Conservation (phyloP, 768 basidiomycete species). For the Collybia sp. region DNA sequence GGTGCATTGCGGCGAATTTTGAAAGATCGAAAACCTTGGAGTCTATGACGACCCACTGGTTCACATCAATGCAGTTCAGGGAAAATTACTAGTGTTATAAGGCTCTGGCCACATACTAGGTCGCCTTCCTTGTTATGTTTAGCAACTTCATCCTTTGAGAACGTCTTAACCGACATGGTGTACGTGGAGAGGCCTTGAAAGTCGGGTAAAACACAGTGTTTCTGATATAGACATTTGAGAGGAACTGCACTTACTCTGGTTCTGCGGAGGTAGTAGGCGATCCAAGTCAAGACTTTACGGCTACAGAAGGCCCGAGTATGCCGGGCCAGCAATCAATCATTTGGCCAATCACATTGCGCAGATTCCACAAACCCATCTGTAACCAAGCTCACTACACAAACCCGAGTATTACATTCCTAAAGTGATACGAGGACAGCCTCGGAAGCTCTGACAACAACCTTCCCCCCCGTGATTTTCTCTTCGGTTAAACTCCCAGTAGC, state of each 20-base stretch:
- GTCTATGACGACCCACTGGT: slow-evolving; percentile 72
- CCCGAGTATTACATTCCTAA: slow-evolving; percentile 6
- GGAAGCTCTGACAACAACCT: slow-evolving; percentile 30
- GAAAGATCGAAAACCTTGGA: slow-evolving; percentile 69
- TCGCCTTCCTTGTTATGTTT: slow-evolving; percentile 79
- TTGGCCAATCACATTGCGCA: background rate
- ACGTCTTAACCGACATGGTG: slow-evolving; percentile 25
- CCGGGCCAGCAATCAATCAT: background rate
- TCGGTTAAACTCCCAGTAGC: slow-evolving; percentile 32
- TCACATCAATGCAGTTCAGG: background rate
- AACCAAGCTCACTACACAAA: too few species aligned
- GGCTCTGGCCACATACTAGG: slow-evolving; percentile 37
- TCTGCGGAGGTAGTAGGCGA: too few species aligned
- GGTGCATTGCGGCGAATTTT: slow-evolving; percentile 77
- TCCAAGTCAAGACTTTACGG: too few species aligned
- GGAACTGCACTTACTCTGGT: too few species aligned
- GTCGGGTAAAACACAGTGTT: background rate
- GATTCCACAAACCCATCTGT: too few species aligned
- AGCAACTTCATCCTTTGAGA: slow-evolving; percentile 30
- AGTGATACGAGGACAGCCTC: slow-evolving; percentile 30
- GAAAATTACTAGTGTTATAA: background rate
- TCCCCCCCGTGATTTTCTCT: slow-evolving; percentile 28
- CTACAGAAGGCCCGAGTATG: background rate
- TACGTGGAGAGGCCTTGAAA: background rate
- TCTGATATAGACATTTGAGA: too few species aligned